Base-by-base conservation (phyloP, 2,329 filamentous ascomycete species). In the Ascochyta rabiei region DNA sequence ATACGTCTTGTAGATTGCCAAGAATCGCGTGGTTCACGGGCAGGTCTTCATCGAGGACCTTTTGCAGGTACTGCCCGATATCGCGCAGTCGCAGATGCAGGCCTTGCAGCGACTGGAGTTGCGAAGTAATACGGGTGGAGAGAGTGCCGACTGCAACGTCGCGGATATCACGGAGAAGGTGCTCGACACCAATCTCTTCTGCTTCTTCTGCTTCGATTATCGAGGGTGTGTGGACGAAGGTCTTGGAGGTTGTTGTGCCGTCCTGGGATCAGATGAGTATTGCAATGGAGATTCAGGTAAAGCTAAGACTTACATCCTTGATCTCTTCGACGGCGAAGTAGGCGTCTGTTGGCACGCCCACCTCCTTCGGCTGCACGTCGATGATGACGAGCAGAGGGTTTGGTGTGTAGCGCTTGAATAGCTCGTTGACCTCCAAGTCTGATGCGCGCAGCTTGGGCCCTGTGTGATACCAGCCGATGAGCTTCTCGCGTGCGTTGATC, bases 291-390 rank as follows among this genome's bases (percentile, higher is more conserved):
- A 2, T 15, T 48, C 12, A 28, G 10, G 19, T 7, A 28, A 26
- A 6, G 24, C 26, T 13, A 10, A 23, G 35, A 80, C 89, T 72
- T 80, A 97, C 93, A 82, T 99, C 95, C 81, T 98, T 98, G 80
- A 99, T 99, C 82, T 99, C 95, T 73, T 99, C 95, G 44, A 99
- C 91, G 5, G 95, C 95, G 81, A 99, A 99, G 81, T 99, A 99
- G 42, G 95, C 95, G 80, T 99, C 95, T 45, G 95, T 99, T 18
- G 95, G 95, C 48, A 99, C 95, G 58, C 95, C 95, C 18, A 96
- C 90, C 79, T 98, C 93, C 80, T 97, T 97, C 21, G 95, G 93
- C 78, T 98, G 93, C 60, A 99, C 95, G 74, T 99, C 95, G 67
- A 99, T 93, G 77, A 99, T 99, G 74, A 98, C 93, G 48, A 99